Conservation (phyloP, 352 stramenopile genomes). For the Hyaloperonospora brassicae region DNA sequence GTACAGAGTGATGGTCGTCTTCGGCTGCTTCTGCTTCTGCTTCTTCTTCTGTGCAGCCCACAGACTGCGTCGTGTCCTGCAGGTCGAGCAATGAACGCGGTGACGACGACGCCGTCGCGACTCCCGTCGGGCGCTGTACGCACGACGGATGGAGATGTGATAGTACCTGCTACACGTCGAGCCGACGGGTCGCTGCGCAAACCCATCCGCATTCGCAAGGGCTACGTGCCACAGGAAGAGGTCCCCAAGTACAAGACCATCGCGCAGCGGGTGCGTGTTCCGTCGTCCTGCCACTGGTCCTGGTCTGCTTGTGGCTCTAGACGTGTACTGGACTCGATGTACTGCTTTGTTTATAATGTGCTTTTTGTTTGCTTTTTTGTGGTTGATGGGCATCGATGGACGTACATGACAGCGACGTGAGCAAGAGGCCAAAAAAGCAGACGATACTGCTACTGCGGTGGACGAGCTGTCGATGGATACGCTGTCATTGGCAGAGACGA, state of each 20-base stretch:
- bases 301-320: not conserved
- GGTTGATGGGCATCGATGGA: no score
- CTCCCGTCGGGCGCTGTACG: conserved; percentile 60
- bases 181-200: conserved; percentile 73
- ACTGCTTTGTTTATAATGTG: no score
- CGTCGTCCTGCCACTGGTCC: no score
- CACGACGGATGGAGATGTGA: conserved; percentile 47
- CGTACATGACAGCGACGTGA: conserved; percentile 15
- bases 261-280: conserved; percentile 38
- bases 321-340: no score
- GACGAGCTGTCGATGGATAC: conserved; percentile 26
- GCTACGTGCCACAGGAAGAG: conserved; percentile 79
- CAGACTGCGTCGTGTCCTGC: no score
- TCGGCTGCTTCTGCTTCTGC: no score
- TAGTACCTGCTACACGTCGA: conserved; percentile 53
- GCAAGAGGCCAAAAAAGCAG: conserved; percentile 10
- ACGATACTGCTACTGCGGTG: not conserved
- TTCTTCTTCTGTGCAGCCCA: no score
- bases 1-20: no score
- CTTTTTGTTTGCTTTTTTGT: no score
- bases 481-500: conserved; percentile 29
- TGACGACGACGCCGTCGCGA: no score
- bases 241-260: conserved; percentile 73
- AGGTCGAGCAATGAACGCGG: no score
- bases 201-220: conserved; percentile 69